Percentiles rank a stretch among this genome's conserved stretches.
Conservation (phyloP, 345 rosid genomes). For the Salix suchowensis region DNA sequence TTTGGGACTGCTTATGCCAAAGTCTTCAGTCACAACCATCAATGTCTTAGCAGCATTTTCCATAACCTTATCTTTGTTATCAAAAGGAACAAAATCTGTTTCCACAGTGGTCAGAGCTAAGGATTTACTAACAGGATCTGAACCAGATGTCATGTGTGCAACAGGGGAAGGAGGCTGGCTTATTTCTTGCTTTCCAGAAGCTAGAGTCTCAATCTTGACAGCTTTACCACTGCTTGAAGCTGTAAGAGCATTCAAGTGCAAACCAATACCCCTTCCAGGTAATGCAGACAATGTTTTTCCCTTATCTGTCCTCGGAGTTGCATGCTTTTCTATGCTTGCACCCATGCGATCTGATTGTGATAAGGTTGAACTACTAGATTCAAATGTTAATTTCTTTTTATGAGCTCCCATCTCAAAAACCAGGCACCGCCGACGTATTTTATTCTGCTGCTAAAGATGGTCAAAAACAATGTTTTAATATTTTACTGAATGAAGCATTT, state of each 20-base stretch:
- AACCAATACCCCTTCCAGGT: slow-evolving; percentile 35
- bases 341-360: slow-evolving; percentile 25
- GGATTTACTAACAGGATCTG: slow-evolving; percentile 12
- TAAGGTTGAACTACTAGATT: slow-evolving; percentile 21
- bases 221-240: slow-evolving; percentile 24
- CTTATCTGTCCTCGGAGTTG: slow-evolving; percentile 14
- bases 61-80: slow-evolving; percentile 12
- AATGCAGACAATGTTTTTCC: slow-evolving; percentile 14
- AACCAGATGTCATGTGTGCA: slow-evolving; percentile 10
- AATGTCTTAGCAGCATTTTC: slow-evolving; percentile 33
- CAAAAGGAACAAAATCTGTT: slow-evolving; percentile 31
- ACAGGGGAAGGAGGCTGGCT: slow-evolving; percentile 21
- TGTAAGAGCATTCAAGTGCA: slow-evolving; percentile 57
- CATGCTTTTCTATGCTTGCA: slow-evolving; percentile 14
- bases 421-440: slow-evolving; percentile 54
- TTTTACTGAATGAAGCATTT: not conserved
- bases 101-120: slow-evolving; percentile 22
- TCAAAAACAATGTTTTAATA: not conserved
- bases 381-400: slow-evolving; percentile 32
- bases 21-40: slow-evolving; percentile 21
- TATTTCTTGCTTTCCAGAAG: slow-evolving; percentile 27
- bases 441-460: slow-evolving; percentile 36
- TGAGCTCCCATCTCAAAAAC: slow-evolving; percentile 46
- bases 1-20: slow-evolving; percentile 28
- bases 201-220: slow-evolving; percentile 16